Base-by-base conservation (phyloP, 441 rosid species). In the Erodium trifolium region DNA sequence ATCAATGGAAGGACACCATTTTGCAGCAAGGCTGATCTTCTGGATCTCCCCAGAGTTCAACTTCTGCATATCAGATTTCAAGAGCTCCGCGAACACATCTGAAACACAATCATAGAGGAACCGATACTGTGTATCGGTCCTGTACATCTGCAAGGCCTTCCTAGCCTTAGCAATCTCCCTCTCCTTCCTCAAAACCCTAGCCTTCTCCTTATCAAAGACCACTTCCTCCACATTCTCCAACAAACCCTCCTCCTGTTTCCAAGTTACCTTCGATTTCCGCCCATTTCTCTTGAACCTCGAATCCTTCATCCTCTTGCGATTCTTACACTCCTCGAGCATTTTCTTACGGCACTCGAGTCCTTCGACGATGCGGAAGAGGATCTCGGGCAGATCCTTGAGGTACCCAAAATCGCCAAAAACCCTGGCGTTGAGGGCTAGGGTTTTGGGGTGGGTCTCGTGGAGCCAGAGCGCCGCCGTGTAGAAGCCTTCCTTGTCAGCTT, bases 1-100 rank as follows among this genome's bases (percentile, higher is more conserved):
- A 68, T 78, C 80, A 7, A 81, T 73, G 0, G 78, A 82, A 12
- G 87, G 87, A 72, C 87, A 84, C 85, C 88, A 86, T 47, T 81
- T 84, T 3, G 90, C 76, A 0, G 84, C 85, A 11, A 84, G 81
- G 0, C 80, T 70, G 47, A 81, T 78, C 70, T 77, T 79, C n/a
- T 55, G 60, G 41, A 71, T 1, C 67, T 81, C 79, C 5, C 81
- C 74, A 3, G 78, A 74, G 9, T 62, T 67, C 71, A 86, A 55
- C 47, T 2, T 72, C 72, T 72, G 60, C 72, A 80, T 49, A 75
- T 86, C 83, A 0, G 75, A 66, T 65, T 49, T 82, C 78, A 84
- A 69, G 66, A 66, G 66, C 12, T 70, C 76, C 8, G 84, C 79
- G 62, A 84, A 82, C 64, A 81, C 65, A 65, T 76, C 79, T 0